Conservation (phyloP, 768 basidiomycete genomes). For the Galerina marginata region DNA sequence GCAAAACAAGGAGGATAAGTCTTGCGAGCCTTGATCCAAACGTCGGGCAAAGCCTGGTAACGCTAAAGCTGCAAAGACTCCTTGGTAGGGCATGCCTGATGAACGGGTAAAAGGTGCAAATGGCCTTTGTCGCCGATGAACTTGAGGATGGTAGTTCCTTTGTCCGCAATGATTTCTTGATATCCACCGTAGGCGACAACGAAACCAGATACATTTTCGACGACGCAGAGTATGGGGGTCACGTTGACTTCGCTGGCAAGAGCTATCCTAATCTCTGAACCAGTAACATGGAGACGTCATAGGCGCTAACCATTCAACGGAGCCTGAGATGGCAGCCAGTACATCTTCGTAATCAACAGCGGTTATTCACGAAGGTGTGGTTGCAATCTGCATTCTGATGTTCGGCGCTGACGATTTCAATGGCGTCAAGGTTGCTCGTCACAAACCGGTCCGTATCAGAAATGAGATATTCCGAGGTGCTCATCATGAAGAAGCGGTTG, state of each 20-base stretch:
- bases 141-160: slow-evolving; percentile 93
- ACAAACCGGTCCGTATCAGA: slow-evolving; percentile 98
- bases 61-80: slow-evolving; percentile 98
- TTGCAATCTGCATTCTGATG: slow-evolving; percentile 14
- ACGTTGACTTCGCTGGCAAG: slow-evolving; percentile 94
- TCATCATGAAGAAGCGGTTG: slow-evolving; percentile 92
- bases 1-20: slow-evolving; percentile 68
- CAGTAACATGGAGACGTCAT: slow-evolving; percentile 97
- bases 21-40: slow-evolving; percentile 80
- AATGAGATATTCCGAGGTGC: slow-evolving; percentile 96
- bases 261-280: slow-evolving; percentile 94
- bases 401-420: slow-evolving; percentile 91
- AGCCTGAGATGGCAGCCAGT: slow-evolving; percentile 95
- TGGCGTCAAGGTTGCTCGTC: slow-evolving; percentile 90
- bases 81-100: slow-evolving; percentile 93
- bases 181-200: slow-evolving; percentile 98
- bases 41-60: slow-evolving; percentile 96
- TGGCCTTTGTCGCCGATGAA: slow-evolving; percentile 98
- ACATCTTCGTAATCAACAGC: slow-evolving; percentile 96
- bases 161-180: slow-evolving; percentile 97
- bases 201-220: slow-evolving; percentile 99
- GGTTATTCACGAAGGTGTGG: slow-evolving; percentile 56
- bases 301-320: slow-evolving; percentile 99
- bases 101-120: slow-evolving; percentile 93
- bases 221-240: slow-evolving; percentile 95